A percentile compares a stretch with the other conserved stretches of the same genome.
phyloP scores from a whole-genome alignment of 768 basidiomycete species.

The Russula brevipes region DNA sequence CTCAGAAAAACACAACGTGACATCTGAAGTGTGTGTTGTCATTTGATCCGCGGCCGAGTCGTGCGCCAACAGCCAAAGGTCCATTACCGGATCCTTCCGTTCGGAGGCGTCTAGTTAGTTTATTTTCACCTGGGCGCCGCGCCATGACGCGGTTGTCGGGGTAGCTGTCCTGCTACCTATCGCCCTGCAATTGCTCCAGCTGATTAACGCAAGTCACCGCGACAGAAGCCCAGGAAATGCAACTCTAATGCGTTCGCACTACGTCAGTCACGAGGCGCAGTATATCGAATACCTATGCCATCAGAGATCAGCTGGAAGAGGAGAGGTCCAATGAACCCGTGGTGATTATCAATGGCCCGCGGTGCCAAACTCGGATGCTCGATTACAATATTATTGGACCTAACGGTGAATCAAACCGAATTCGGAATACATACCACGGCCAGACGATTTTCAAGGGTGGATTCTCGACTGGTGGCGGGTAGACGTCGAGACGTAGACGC shows the following conservation, averaged over 20 bases:
- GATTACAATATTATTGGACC: not conserved
- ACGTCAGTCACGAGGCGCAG: constrained; percentile 7
- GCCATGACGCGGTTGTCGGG: not conserved
- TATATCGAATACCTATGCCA: not conserved
- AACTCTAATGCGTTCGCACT: not conserved
- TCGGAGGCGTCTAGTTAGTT: not conserved
- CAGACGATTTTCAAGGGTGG: not conserved
- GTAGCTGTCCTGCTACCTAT: not conserved
- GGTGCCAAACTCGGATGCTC: not conserved
- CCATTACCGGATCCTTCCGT: not conserved
- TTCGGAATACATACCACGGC: not conserved
- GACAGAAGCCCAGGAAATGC: not conserved
- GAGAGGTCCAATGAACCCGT: not conserved
- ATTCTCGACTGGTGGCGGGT: not conserved
- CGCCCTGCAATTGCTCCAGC: not conserved
- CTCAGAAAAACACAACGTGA: constrained; percentile 13
- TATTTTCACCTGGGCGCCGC: not conserved
- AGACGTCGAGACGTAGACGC: not conserved
- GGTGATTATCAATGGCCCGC: not conserved
- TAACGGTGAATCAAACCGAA: not conserved
- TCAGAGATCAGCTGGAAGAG: not conserved
- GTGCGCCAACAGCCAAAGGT: not conserved
- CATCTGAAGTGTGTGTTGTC: not conserved
- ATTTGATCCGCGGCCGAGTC: constrained; percentile 4
- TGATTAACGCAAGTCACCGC: not conserved